Evolutionary conservation across 2,329 filamentous ascomycete genomes (phyloP), one percentile per base, ranked within the genome.

Genomic region (Tolypocladium capitatum): DNA sequence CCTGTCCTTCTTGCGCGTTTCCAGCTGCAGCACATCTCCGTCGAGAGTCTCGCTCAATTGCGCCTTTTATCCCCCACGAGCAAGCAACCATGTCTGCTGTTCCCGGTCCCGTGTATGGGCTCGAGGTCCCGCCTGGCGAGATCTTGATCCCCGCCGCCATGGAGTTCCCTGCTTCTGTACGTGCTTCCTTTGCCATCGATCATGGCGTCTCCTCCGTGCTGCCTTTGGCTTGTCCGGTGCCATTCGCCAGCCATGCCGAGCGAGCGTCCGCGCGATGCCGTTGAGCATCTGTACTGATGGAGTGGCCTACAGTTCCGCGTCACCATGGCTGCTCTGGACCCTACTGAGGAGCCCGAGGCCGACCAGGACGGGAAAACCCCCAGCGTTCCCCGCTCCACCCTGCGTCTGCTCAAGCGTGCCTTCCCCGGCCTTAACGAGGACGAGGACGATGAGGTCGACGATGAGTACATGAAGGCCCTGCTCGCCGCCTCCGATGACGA

Each of bases 251-350:
- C 5, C 38, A 18, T 6, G 24, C 14, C 24, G 16, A 16, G 11
- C 38, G 38, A 13, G 38, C 8, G 38, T 11, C 16, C n/a, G n/a
- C n/a, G n/a, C n/a, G n/a, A n/a, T n/a, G 38, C 35, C 18, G 11
- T n/a, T 16, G 9, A 27, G 24, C 38, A 30, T 13, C 27, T 31
- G 32, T 53, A 51, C 63, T 67, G 53, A 69, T 52, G n/a, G 30
- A 40, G 46, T 44, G 44, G 24, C 32, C 47, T 36, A 28, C 60
- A 95, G 90, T 94, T 96, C 72, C 88, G 88, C 66, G 88, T 98
- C 63, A 97, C 90, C 61, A 98, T 98, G 92, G 92, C 94, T 60
- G 92, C 92, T 55, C 84, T 98, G 65, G 91, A 98, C 65, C 92
- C 92, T 49, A 88, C 80, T 60, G 86, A 86, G 59, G 75, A 80